Base-by-base conservation (phyloP, 495 filamentous ascomycete species). In the Tetracladium marchalianum region DNA sequence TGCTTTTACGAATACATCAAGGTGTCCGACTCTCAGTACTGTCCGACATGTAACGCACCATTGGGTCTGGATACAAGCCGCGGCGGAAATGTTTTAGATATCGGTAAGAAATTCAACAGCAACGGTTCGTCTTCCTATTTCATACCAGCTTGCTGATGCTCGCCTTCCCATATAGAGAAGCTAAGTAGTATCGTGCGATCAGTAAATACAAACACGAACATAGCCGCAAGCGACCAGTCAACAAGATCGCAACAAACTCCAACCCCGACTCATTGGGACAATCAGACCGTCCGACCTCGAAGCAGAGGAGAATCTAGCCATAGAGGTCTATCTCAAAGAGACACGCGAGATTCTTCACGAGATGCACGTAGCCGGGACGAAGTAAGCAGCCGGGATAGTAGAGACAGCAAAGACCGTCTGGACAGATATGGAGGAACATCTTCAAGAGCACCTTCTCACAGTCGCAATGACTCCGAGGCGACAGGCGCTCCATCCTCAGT, bases 1-100 rank as follows among this genome's bases (percentile, higher is more conserved):
- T 99, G 92, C 66, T 99, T 99, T 63, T 99, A 97, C 65, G 93
- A 99, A 66, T 96, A 89, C 58, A 92, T 99, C 54, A 85, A 87
- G 50, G 90, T 95, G 62, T 85, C 86, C 50, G 93, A 99, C 52
- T 87, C 86, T 35, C 89, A 99, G 56, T 89, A 84, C 62, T 99
- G 92, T 64, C 92, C 92, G 33, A 84, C 87, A 50, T 99, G 92
- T 64, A 87, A 95, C 73, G 85, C 87, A 47, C 88, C 93, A 31
- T 65, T 99, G 18, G 88, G 90, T 24, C 67, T 99, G 39, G 92
- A 99, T 66, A 93, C 90, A 4, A 97, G 88, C 62, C 78, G 92
- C 43, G 93, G 92, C 35, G 92, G 92, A 43, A 95, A 95, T 71
- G 85, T 95, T 27, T 61, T 95, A 35, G 89, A 97, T 68, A 80